Evolutionary conservation across 208 protist genomes (phyloP).

Genomic region (Crithidia mellificae): DNA sequence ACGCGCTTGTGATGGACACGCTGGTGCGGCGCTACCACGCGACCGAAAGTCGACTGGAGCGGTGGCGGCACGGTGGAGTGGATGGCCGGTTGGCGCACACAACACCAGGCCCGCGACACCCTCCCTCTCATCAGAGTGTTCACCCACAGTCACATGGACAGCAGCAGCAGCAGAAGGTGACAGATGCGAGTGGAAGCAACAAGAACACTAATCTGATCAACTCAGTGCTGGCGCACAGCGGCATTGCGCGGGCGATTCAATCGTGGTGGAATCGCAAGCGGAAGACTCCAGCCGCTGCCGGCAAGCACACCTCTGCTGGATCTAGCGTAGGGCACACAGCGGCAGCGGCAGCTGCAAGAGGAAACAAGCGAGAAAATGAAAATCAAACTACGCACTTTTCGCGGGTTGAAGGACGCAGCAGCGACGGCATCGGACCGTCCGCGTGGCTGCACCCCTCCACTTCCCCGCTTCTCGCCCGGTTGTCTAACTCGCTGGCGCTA

Average conservation of each 20-base stretch:
- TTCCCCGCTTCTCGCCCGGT: neutral
- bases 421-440: neutral
- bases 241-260: conserved; percentile 14
- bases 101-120: too few relatives aligned
- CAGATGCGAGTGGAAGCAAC: too few relatives aligned
- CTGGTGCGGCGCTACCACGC: conserved; percentile 31
- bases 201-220: too few relatives aligned
- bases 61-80: conserved; percentile 19
- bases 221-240: neutral
- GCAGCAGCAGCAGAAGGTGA: neutral
- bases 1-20: conserved; percentile 26
- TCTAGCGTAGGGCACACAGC: too few relatives aligned
- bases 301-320: neutral
- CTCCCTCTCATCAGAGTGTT: too few relatives aligned
- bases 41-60: conserved; percentile 20
- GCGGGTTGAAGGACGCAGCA: too few relatives aligned
- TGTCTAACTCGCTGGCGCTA: conserved; percentile 20
- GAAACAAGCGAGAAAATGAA: too few relatives aligned
- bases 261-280: conserved; percentile 32
- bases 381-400: too few relatives aligned
- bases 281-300: too few relatives aligned
- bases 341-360: too few relatives aligned
- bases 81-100: neutral
- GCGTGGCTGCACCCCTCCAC: conserved; percentile 13
- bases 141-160: too few relatives aligned